phyloP scores from a whole-genome alignment of 495 filamentous ascomycete species.

The Poronia punctata region DNA sequence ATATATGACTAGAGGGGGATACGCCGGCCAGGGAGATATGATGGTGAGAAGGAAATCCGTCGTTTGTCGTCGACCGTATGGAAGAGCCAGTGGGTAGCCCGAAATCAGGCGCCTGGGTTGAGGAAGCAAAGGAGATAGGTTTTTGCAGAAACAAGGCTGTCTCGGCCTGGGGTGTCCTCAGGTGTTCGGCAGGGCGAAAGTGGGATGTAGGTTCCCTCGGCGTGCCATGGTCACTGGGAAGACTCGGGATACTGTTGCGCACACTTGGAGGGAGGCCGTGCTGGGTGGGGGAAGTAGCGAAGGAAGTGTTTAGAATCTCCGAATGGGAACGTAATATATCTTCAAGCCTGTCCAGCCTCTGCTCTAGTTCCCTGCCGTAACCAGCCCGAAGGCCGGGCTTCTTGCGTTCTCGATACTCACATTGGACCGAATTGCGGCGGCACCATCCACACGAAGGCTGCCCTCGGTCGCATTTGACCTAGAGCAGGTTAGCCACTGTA shows the following conservation, averaged over 20 bases:
- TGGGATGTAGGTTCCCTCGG: constrained; percentile 35
- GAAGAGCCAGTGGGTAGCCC: constrained; percentile 24
- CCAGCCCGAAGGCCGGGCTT: constrained; percentile 79
- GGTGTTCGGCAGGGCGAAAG: constrained; percentile 32
- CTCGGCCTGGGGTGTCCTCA: constrained; percentile 50
- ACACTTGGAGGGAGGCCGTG: constrained; percentile 39
- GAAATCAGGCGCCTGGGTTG: constrained; percentile 28
- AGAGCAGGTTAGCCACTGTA: constrained; percentile 1
- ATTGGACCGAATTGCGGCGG: constrained; percentile 63
- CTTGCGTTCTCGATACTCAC: constrained; percentile 81
- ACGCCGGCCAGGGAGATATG: constrained; percentile 30
- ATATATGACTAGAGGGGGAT: constrained; percentile 28
- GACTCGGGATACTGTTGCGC: constrained; percentile 33
- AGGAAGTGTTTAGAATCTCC: constrained; percentile 36
- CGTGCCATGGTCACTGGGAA: constrained; percentile 41
- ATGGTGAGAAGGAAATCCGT: constrained; percentile 26
- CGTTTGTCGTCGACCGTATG: constrained; percentile 25
- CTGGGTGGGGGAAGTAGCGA: constrained; percentile 32
- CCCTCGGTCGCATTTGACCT: constrained; percentile 75
- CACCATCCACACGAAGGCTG: constrained; percentile 90
- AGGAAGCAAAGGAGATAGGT: constrained; percentile 35
- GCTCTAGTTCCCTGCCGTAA: constrained; percentile 82
- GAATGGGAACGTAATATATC: constrained; percentile 42
- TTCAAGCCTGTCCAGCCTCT: constrained; percentile 58
- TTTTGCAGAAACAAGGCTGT: constrained; percentile 58